These are phyloP conservation scores for Pichia sp. DNA, from an alignment of 1,139 yeast genomes.

Conservation along the genomic window DNA sequence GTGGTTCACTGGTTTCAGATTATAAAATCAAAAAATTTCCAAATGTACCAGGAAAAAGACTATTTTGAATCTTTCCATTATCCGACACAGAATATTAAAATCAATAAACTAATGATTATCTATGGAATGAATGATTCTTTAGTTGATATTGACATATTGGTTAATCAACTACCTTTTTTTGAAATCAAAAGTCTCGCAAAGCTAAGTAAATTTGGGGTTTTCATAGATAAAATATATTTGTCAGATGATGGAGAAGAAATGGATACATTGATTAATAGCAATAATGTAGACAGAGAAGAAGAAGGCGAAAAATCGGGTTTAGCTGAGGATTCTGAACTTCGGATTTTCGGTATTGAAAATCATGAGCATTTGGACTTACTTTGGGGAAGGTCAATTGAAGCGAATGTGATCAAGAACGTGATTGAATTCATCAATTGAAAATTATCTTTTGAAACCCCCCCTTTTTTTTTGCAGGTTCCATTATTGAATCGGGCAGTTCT, in stretches of 20 bases:
- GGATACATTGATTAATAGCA: not conserved
- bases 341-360: slow-evolving; percentile 36
- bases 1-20: slow-evolving; percentile 98
- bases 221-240: no score
- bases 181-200: slow-evolving; percentile 6
- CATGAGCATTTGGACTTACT: slow-evolving; percentile 85
- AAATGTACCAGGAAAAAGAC: slow-evolving; percentile 71
- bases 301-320: not conserved
- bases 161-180: slow-evolving; percentile 39
- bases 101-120: slow-evolving; percentile 41
- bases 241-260: slow-evolving; percentile 4
- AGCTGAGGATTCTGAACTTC: slow-evolving; percentile 6
- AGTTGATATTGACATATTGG: slow-evolving; percentile 76
- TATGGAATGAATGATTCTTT: slow-evolving; percentile 79
- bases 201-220: not conserved
- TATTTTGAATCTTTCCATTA: slow-evolving; percentile 43
- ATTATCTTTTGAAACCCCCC: no score
- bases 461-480: no score
- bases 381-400: slow-evolving; percentile 72
- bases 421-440: slow-evolving; percentile 27
- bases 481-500: no score
- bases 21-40: slow-evolving; percentile 69
- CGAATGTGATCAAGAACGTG: slow-evolving; percentile 46
- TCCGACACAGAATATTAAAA: slow-evolving; percentile 38
- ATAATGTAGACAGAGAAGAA: not conserved